Conservation (phyloP, 768 basidiomycete species). For the Auricularia sp. region DNA sequence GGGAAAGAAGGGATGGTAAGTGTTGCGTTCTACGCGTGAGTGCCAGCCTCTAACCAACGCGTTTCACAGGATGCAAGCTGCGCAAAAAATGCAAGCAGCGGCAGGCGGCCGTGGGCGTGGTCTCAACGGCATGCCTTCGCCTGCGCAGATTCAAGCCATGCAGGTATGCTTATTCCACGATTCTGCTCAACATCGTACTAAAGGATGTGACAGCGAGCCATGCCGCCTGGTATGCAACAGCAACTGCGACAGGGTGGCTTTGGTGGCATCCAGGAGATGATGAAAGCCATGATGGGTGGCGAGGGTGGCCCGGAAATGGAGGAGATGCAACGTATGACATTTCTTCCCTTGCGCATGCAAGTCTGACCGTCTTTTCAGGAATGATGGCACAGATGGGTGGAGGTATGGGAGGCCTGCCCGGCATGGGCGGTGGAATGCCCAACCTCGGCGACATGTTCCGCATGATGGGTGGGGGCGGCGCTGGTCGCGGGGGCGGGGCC, state of each 20-base stretch:
- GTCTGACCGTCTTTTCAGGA: constrained; percentile 31
- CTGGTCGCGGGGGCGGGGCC: not conserved
- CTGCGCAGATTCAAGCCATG: constrained; percentile 90
- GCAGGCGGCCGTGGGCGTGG: constrained; percentile 81
- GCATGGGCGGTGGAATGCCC: constrained; percentile 38
- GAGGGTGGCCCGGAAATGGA: constrained; percentile 86
- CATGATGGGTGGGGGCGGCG: constrained; percentile 13
- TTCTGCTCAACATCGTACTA: constrained; percentile 4
- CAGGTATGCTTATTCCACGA: constrained; percentile 37
- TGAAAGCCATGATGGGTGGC: constrained; percentile 96
- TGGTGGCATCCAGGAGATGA: constrained; percentile 96
- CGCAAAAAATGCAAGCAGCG: constrained; percentile 89
- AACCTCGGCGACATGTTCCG: constrained; percentile 17
- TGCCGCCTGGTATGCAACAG: constrained; percentile 93
- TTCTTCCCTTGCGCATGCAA: constrained; percentile 8
- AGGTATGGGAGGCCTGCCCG: constrained; percentile 36
- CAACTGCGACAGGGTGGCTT: constrained; percentile 88
- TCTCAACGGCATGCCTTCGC: constrained; percentile 79
- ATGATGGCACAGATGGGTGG: constrained; percentile 83
- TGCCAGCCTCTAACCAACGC: constrained; percentile 1
- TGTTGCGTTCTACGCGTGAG: constrained; percentile 22
- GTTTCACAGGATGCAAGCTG: constrained; percentile 55
- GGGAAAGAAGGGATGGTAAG: constrained; percentile 83
- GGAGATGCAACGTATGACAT: constrained; percentile 77
- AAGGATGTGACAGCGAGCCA: constrained; percentile 52